Conservation (phyloP, 305 asterid species). For the Solanum hybrid region DNA sequence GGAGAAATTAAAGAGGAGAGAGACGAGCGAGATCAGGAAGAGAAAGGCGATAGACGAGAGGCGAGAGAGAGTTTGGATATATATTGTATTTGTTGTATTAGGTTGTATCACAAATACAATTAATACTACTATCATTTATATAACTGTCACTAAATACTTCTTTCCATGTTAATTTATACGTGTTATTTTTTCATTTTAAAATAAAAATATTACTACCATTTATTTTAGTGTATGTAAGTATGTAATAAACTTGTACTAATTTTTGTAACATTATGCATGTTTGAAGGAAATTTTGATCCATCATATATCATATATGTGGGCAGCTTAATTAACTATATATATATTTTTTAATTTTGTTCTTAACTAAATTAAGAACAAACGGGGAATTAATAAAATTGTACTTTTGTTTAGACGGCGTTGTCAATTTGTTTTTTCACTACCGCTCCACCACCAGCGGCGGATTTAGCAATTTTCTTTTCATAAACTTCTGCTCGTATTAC, state of each 20-base stretch:
- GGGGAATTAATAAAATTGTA: not conserved
- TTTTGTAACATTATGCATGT: not conserved
- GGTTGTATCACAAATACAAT: not conserved
- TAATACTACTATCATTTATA: no score
- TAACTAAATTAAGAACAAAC: no score
- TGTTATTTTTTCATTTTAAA: not conserved
- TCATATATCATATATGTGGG: not conserved
- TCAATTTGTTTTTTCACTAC: not conserved
- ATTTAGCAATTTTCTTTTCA: not conserved
- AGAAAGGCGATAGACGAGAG: not conserved
- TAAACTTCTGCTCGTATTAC: not conserved
- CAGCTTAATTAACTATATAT: not conserved
- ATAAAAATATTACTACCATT: not conserved
- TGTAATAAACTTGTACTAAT: not conserved
- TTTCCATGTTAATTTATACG: not conserved
- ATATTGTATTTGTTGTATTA: no score
- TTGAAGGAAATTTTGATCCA: not conserved
- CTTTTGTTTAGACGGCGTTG: not conserved
- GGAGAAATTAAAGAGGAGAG: not conserved
- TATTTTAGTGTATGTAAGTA: not conserved
- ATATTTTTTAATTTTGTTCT: not conserved
- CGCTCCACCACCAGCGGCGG: not conserved
- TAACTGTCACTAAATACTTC: no score
- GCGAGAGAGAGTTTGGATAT: not conserved
- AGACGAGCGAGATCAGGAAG: no score